Evolutionary conservation across 805 yeast species (phyloP), one percentile per base, ranked within the genome.

Genomic region (Yamadazyma akitaensis): DNA sequence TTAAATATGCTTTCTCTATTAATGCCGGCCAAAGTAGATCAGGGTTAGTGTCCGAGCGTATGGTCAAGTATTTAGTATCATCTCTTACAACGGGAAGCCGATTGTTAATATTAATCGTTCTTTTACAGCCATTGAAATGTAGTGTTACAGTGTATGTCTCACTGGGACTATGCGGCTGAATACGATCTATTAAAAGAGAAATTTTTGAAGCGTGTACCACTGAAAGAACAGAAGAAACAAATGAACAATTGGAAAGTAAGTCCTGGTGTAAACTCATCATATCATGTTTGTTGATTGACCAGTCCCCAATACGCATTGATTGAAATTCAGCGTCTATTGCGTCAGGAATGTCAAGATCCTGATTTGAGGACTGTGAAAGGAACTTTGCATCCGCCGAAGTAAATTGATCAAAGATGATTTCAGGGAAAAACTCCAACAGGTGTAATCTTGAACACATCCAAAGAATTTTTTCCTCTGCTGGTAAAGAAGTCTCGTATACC

Each of bases 1-100:
- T 79, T 48, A 89, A 65, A 56, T 80, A 85, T 0, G 95, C 94
- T 55, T 85, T 82, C 61, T 90, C 96, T 1, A 87, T 52, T n/a
- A 88, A 53, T 0, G 88, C 85, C 0, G 91, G 91, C 86, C 89
- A 83, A 5, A 61, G 53, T 2, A 79, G 52, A 1, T 51, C 30
- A 3, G 54, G 59, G 47, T 70, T 63, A 2, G 66, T 45, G 3
- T 53, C 47, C 3, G 80, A 76, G 17, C 63, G 59, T 10, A 76
- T 71, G 24, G 65, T 63, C 26, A 73, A 51, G 40, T 54, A 60
- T 33, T 72, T 47, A 2, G 60, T 44, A 16, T 51, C 51, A 24
- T 53, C 44, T 8, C 31, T 43, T 13, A 64, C 49, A 11, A 55
- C 33, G 0, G 88, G 85, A 2, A 81, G 61, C 24, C 51, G 51